phyloP scores from a whole-genome alignment of 192 early-diverging fungal species.

The Coemansia sp. region DNA sequence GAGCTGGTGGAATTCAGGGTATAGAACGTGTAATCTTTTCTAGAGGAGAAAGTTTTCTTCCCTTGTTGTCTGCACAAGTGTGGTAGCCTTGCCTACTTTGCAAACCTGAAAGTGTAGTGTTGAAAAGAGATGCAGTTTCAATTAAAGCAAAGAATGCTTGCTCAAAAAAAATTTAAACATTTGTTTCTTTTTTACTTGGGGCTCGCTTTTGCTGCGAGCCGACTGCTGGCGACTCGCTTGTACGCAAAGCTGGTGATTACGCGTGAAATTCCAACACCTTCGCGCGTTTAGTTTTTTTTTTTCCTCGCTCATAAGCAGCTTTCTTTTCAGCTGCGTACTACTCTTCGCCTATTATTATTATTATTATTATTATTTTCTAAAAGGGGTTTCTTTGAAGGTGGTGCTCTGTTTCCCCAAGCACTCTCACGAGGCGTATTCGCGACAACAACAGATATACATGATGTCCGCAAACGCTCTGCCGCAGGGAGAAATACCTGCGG shows the following conservation, averaged over 20 bases:
- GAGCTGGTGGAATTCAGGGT: background rate
- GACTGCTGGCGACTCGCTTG: background rate
- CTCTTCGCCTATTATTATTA: no score
- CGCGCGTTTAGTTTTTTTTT: no score
- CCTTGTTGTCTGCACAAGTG: background rate
- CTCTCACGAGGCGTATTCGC: background rate
- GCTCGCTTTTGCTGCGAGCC: background rate
- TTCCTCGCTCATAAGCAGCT: no score
- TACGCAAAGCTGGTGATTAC: no score
- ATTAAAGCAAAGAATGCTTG: background rate
- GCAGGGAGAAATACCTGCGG: background rate
- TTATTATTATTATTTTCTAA: background rate
- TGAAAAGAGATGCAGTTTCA: constrained; percentile 1
- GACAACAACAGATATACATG: background rate
- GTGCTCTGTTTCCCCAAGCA: background rate
- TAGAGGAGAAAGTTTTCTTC: background rate
- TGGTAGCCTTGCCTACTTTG: background rate
- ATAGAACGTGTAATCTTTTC: background rate
- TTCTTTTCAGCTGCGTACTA: no score
- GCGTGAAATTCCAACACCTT: no score
- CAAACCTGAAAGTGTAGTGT: background rate
- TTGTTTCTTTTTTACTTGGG: background rate
- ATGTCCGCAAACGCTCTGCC: background rate
- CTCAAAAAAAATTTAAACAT: background rate
- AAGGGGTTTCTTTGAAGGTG: no score